Evolutionary conservation across 768 basidiomycete genomes (phyloP), one percentile per base, ranked within the genome.

Genomic region (Paxillus ammoniavirescens): DNA sequence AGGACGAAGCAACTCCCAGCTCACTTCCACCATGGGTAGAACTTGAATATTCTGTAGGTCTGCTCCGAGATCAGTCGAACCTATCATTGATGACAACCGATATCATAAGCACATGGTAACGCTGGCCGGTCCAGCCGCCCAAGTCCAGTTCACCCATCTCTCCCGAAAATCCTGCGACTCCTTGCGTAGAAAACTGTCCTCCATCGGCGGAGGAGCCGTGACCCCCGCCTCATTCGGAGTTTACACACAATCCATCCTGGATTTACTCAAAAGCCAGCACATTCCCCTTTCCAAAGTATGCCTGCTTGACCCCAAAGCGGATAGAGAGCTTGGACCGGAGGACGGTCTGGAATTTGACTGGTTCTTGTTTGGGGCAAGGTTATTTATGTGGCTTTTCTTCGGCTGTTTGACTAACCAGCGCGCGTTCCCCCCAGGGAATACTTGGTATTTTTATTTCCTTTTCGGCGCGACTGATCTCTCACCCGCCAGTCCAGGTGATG

Each of bases 281-380:
- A 50, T 79, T 53, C 50, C 76, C 0, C 65, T 86, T 4, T 77
- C 83, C 0, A 79, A 79, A 60, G 89, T 97, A 9, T 99, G 97
- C 64, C 73, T 99, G 14, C 80, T 99, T n/a, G 97, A 99, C 67
- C 97, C 97, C 1, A 90, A 86, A 65, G 94, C 94, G 0, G 75
- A 83, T 49, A 69, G 74, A 49, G 79, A 72, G 51, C 77, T 98
- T 10, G 72, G 80, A 0, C 93, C 94, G 0, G 81, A 82, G 48
- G 96, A 98, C 62, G 86, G 84, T 1, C 80, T 86, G 52, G 83
- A 82, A 26, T 98, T 97, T 62, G 79, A 86, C 30, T 91, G 86
- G 80, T 99, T 96, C 73, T 73, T 99, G 36, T 98, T 96, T 64
- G 94, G 95, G 50, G 92, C 86, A 62, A 61, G 86, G 70, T 21